Conservation (phyloP, 495 filamentous ascomycete species). For the Podospora pseudoanserina region DNA sequence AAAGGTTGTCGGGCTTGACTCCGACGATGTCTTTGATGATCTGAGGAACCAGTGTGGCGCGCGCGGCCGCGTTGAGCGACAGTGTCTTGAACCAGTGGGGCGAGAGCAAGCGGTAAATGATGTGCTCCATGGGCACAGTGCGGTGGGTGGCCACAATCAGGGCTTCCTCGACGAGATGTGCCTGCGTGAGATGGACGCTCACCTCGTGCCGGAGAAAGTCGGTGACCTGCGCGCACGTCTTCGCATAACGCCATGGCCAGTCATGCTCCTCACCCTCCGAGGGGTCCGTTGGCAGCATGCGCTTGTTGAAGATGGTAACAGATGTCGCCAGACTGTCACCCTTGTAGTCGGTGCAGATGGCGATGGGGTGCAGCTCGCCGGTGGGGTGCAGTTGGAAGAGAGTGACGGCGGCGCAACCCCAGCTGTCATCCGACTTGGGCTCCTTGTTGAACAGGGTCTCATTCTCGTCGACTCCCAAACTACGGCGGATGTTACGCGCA, state of each 20-base stretch:
- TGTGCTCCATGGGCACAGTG: constrained; percentile 37
- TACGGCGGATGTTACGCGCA: constrained; percentile 45
- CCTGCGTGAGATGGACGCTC: constrained; percentile 42
- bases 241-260: constrained; percentile 53
- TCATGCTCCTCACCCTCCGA: constrained; percentile 38
- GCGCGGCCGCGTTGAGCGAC: constrained; percentile 47
- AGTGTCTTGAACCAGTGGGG: constrained; percentile 52
- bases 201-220: constrained; percentile 52
- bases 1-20: constrained; percentile 26
- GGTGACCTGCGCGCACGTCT: constrained; percentile 46
- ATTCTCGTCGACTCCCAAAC: constrained; percentile 23
- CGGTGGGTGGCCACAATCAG: constrained; percentile 47
- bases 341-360: constrained; percentile 38
- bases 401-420: constrained; percentile 40
- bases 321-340: constrained; percentile 37
- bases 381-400: constrained; percentile 43
- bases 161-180: constrained; percentile 48
- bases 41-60: constrained; percentile 41
- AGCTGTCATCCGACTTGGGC: constrained; percentile 25
- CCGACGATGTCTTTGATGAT: constrained; percentile 43
- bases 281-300: constrained; percentile 29
- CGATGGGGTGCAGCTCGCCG: constrained; percentile 46
- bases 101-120: constrained; percentile 38
- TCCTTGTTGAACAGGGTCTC: constrained; percentile 22
- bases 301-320: constrained; percentile 46